Evolutionary conservation across 2,329 filamentous ascomycete species (phyloP).

Genomic region (Fusarium concolor): DNA sequence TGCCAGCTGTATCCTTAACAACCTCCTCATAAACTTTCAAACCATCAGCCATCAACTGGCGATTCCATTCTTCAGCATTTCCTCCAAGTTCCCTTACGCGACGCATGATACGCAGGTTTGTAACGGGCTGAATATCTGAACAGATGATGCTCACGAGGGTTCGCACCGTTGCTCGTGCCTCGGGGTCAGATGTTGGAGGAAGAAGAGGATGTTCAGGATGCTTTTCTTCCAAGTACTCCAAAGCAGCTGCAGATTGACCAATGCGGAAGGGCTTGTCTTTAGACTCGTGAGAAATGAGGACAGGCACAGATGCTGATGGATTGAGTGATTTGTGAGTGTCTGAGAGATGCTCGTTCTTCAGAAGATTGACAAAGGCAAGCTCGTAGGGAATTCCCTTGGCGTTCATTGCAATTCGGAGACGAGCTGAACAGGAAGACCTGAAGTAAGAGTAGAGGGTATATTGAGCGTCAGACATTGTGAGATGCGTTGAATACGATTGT

Average conservation of each 20-base stretch:
- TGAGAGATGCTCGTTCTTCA: constrained; percentile 63
- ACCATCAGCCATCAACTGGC: constrained; percentile 62
- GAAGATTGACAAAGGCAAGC: constrained; percentile 63
- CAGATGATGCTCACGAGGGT: constrained; percentile 66
- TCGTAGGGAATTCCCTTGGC: constrained; percentile 65
- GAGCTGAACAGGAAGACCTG: constrained; percentile 71
- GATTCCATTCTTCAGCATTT: constrained; percentile 62
- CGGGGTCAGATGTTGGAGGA: constrained; percentile 58
- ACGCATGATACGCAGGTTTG: constrained; percentile 66
- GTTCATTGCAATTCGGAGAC: constrained; percentile 69
- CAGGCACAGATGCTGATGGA: constrained; percentile 66
- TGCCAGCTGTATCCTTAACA: constrained; percentile 54
- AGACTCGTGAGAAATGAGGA: constrained; percentile 57
- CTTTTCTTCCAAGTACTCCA: constrained; percentile 71
- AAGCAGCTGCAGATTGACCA: constrained; percentile 68
- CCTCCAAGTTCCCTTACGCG: constrained; percentile 59
- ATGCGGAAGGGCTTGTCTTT: constrained; percentile 54
- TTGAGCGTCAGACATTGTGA: constrained; percentile 37
- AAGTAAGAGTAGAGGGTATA: constrained; percentile 69
- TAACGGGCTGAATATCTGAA: constrained; percentile 69
- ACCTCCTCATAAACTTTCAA: constrained; percentile 67
- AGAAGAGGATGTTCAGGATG: constrained; percentile 60
- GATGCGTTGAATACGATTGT: rapidly evolving
- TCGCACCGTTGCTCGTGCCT: constrained; percentile 62
- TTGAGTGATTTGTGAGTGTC: constrained; percentile 61